A percentile compares a stretch with the other conserved stretches of the same genome.
phyloP scores from a whole-genome alignment of 352 stramenopile genomes.

The Pythium pectinolyticum region DNA sequence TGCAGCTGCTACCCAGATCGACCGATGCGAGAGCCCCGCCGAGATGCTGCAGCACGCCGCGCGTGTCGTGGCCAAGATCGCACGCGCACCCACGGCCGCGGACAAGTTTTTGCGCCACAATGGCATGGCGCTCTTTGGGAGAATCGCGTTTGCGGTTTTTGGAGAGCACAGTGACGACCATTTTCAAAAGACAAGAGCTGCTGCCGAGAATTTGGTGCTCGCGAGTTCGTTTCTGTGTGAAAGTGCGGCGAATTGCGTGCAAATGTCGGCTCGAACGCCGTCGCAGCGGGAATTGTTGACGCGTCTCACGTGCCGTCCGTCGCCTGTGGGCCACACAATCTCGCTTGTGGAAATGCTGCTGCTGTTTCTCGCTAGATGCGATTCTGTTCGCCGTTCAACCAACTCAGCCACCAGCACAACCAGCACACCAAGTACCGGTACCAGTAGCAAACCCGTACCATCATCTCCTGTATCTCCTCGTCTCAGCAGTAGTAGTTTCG shows the following conservation, averaged over 20 bases:
- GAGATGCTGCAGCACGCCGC: slow-evolving; percentile 30
- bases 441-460: too few species aligned
- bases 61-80: slow-evolving; percentile 32
- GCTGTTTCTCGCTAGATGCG: slow-evolving; percentile 6
- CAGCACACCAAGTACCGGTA: too few species aligned
- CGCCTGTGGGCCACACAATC: neutral
- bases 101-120: slow-evolving; percentile 32
- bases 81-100: slow-evolving; percentile 11
- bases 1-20: too few species aligned
- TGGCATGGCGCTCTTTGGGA: slow-evolving; percentile 26
- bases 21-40: too few species aligned
- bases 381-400: neutral
- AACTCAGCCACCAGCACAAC: neutral
- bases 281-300: too few species aligned
- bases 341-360: slow-evolving; percentile 21
- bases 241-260: neutral
- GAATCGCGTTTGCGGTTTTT: slow-evolving; percentile 22
- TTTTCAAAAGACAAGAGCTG: neutral
- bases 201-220: slow-evolving; percentile 33
- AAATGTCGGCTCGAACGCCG: too few species aligned
- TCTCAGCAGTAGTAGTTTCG: slow-evolving; percentile 19
- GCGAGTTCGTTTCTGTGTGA: slow-evolving; percentile 35
- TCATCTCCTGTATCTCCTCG: too few species aligned
- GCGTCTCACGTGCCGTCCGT: neutral
- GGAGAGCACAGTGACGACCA: neutral